Evolutionary conservation across 345 rosid genomes (phyloP).

Genomic region (Syzygium grande): DNA sequence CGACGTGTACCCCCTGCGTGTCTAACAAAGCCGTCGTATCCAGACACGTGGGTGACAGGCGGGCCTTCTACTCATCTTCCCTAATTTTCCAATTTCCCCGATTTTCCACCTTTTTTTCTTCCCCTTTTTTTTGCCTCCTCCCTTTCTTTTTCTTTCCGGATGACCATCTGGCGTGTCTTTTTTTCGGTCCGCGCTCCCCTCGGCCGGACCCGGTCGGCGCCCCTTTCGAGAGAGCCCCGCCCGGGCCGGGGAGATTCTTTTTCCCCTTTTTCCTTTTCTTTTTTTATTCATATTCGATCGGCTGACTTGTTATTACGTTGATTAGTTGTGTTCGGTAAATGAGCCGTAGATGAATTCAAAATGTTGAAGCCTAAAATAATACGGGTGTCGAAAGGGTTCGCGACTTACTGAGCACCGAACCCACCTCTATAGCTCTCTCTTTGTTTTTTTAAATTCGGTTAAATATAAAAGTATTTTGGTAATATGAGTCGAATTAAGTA

Average conservation of each 20-base stretch:
- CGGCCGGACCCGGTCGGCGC: neutral
- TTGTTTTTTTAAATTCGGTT: too few relatives aligned
- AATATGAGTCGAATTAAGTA: too few relatives aligned
- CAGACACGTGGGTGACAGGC: constrained; percentile 11
- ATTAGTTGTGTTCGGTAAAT: too few relatives aligned
- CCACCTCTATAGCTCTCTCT: too few relatives aligned
- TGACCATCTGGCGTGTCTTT: neutral
- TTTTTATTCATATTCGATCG: too few relatives aligned
- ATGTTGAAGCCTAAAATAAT: too few relatives aligned
- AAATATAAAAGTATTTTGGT: too few relatives aligned
- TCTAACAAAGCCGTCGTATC: neutral
- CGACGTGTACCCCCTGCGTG: neutral
- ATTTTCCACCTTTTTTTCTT: neutral
- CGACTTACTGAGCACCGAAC: too few relatives aligned
- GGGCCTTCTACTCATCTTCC: neutral
- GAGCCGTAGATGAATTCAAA: too few relatives aligned
- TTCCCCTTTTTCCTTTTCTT: too few relatives aligned
- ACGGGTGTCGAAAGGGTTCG: too few relatives aligned
- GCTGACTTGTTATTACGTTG: too few relatives aligned
- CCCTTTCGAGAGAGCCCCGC: neutral
- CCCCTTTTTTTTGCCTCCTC: fast-evolving
- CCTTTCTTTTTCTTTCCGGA: neutral
- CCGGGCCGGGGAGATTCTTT: neutral
- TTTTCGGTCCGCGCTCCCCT: neutral
- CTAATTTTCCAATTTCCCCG: neutral